These are phyloP conservation scores for Coffea humblotiana DNA, from an alignment of 305 asterid species.

Conservation along the genomic window DNA sequence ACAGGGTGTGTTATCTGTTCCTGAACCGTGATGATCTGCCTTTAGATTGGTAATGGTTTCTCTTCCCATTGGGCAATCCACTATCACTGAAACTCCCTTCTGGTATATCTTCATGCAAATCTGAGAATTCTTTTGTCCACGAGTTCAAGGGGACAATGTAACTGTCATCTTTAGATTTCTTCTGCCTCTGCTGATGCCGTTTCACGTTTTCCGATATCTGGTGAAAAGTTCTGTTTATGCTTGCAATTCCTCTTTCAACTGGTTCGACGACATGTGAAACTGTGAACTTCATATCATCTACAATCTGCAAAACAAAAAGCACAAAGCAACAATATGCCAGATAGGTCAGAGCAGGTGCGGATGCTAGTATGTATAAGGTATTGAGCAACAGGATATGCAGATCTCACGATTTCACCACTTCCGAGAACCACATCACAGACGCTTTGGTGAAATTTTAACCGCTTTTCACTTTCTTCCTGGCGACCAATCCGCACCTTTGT, in stretches of 20 bases:
- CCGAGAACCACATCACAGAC: conserved; percentile 92
- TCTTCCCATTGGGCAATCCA: conserved; percentile 51
- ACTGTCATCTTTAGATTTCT: conserved; percentile 79
- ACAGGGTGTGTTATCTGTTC: conserved; percentile 35
- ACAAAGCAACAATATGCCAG: neutral
- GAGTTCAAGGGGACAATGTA: conserved; percentile 70
- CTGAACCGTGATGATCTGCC: conserved; percentile 50
- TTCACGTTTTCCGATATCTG: conserved; percentile 90
- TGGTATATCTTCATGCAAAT: conserved; percentile 55
- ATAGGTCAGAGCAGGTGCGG: neutral
- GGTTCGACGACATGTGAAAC: conserved; percentile 89
- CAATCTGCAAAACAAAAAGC: conserved; percentile 49
- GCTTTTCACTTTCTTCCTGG: conserved; percentile 62
- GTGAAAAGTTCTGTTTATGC: conserved; percentile 74
- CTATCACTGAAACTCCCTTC: conserved; percentile 88
- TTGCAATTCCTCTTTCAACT: conserved; percentile 90
- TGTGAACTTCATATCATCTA: conserved; percentile 94
- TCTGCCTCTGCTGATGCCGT: conserved; percentile 59
- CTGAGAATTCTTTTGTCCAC: conserved; percentile 66
- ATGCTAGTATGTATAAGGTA: neutral
- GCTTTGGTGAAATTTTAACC: conserved; percentile 79
- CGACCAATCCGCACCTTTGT: conserved; percentile 52
- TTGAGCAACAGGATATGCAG: neutral
- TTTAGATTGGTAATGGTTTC: conserved; percentile 38
- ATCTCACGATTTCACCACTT: conserved; percentile 90